phyloP scores from a whole-genome alignment of 768 basidiomycete genomes.

The Gloeopeniophorella convolvens region DNA sequence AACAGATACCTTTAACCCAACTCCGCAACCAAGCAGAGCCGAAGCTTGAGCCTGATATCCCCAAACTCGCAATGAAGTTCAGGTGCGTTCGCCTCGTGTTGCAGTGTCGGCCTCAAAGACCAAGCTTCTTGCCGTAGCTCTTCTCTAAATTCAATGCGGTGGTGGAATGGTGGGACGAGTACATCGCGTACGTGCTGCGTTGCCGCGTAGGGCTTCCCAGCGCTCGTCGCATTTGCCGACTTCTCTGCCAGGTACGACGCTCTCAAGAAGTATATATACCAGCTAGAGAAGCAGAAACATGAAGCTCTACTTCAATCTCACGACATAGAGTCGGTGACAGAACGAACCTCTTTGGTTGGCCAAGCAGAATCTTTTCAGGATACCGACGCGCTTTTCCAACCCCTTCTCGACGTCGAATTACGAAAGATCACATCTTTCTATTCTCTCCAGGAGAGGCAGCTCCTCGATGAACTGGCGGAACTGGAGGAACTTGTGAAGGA shows the following conservation, averaged over 20 bases:
- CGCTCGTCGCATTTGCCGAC: background rate
- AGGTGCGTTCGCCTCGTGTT: slow-evolving; percentile 34
- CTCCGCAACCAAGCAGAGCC: slow-evolving; percentile 1
- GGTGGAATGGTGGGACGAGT: slow-evolving; percentile 89
- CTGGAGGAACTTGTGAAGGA: slow-evolving; percentile 50
- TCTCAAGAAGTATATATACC: slow-evolving; percentile 81
- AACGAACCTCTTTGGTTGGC: slow-evolving; percentile 50
- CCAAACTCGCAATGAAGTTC: slow-evolving; percentile 46
- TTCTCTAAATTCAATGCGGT: slow-evolving; percentile 89
- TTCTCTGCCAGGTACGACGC: slow-evolving; percentile 60
- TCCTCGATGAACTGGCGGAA: slow-evolving; percentile 51
- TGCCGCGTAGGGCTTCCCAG: background rate
- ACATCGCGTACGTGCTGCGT: slow-evolving; percentile 65
- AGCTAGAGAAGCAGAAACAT: slow-evolving; percentile 72
- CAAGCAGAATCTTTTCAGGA: slow-evolving; percentile 28
- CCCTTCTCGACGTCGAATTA: slow-evolving; percentile 76
- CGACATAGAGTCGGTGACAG: slow-evolving; percentile 59
- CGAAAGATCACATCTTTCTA: slow-evolving; percentile 80
- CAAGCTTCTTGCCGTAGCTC: slow-evolving; percentile 38
- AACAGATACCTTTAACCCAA: slow-evolving; percentile 15
- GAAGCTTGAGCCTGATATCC: background rate
- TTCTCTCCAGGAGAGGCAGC: slow-evolving; percentile 63
- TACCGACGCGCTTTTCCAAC: slow-evolving; percentile 58
- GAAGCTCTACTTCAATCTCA: slow-evolving; percentile 31
- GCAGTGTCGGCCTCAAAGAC: background rate